Evolutionary conservation across 2,329 filamentous ascomycete genomes (phyloP), one percentile per base, ranked within the genome.

Genomic region (Huntiella bhutanensis): DNA sequence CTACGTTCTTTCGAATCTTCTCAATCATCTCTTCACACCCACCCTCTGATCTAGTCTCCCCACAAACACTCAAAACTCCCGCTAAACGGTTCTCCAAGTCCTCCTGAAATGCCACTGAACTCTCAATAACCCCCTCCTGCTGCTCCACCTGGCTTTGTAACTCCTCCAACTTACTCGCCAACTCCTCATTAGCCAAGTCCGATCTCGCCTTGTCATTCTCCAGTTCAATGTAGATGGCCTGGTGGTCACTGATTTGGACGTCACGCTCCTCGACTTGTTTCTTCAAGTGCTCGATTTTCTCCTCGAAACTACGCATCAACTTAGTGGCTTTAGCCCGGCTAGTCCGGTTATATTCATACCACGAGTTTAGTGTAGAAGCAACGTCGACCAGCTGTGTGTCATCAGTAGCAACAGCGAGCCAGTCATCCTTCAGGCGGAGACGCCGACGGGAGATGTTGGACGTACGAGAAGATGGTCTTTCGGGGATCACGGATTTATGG

Each of bases 371-470:
- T 6, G 48, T 50, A 33, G 33, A 41, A 5, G 44, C 48, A 11
- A 50, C 48, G 41, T 50, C 47, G 12, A 47, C 32, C 5, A 50
- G 41, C 41, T 50, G 48, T 15, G 37, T 45, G 33, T 47, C 41
- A 19, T 50, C 48, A 32, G 44, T 41, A 12, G 37, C 39, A n/a
- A 35, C 36, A n/a, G 44, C 43, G 13, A 47, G 44, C 44, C 35
- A 50, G 12, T 50, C 41, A 12, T 39, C 43, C 2, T 44, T 37
- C 4, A 50, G 17, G 3, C 41, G 41, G 12, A 50, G 41, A 10
- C 48, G 48, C 5, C 48, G 44, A 33, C 48, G 48, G 16, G 48
- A 50, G 13, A 47, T 50, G 22, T 50, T 50, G 6, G 48, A 50
- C n/a, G 44, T 33, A 19, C 48, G 48, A 32, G 48, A 50, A 8